Evolutionary conservation across 305 asterid genomes (phyloP).

Genomic region (Rubia occidens): DNA sequence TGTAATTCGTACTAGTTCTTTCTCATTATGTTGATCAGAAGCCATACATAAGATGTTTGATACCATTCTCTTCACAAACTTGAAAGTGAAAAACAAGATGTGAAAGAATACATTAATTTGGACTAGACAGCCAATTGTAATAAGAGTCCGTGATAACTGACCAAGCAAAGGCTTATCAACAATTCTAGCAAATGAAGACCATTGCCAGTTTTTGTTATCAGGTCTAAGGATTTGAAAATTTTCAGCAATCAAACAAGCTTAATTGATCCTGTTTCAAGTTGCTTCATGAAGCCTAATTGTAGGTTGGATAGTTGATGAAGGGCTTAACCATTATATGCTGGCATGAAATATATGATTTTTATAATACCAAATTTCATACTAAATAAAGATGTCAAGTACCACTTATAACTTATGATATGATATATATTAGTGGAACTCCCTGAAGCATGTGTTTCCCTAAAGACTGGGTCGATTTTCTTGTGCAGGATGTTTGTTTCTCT

Average conservation of each 20-base stretch:
- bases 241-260: neutral
- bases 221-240: neutral
- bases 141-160: neutral
- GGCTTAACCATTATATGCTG: neutral
- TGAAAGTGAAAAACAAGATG: neutral
- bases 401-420: neutral
- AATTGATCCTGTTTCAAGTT: neutral
- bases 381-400: neutral
- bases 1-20: neutral
- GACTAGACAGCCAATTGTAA: neutral
- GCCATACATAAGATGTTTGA: neutral
- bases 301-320: neutral
- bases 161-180: neutral
- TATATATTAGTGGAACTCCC: neutral
- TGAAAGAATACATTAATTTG: neutral
- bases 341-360: neutral
- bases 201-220: neutral
- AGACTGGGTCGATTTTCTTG: conserved; percentile 10
- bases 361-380: neutral
- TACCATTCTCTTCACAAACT: neutral
- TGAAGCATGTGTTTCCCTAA: neutral
- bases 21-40: neutral
- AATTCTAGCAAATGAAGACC: neutral
- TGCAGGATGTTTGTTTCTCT: conserved; percentile 69
- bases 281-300: neutral